These are phyloP conservation scores for Dentipellis sp. DNA, from an alignment of 768 basidiomycete species.

Conservation along the genomic window DNA sequence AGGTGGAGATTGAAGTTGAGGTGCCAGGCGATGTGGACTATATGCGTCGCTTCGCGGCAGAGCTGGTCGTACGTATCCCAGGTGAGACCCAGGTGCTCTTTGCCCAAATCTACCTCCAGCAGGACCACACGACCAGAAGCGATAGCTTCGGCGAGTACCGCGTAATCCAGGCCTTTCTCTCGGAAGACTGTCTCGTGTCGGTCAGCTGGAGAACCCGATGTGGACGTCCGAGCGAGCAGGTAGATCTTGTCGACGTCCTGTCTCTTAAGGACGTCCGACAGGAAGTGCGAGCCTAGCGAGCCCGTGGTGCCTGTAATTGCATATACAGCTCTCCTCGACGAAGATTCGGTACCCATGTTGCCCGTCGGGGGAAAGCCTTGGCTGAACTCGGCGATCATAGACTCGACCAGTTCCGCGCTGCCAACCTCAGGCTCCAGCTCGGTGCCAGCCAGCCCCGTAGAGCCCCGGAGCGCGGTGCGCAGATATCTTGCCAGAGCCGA, in stretches of 20 bases:
- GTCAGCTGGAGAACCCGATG: neutral
- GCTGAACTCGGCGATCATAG: too few relatives aligned
- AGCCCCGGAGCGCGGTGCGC: too few relatives aligned
- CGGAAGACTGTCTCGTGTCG: neutral
- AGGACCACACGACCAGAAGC: slow-evolving; percentile 11
- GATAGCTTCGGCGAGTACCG: neutral
- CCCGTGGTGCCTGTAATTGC: neutral
- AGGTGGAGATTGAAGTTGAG: slow-evolving; percentile 11
- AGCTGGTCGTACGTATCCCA: slow-evolving; percentile 4
- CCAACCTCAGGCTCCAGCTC: neutral
- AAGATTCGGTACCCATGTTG: too few relatives aligned
- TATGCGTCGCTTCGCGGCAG: slow-evolving; percentile 9
- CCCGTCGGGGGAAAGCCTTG: too few relatives aligned
- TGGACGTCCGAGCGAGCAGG: neutral
- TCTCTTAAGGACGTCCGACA: neutral
- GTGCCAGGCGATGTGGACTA: slow-evolving; percentile 14
- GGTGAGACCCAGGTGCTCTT: slow-evolving; percentile 4
- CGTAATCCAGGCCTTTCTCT: neutral
- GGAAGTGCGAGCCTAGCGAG: neutral
- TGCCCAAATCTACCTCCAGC: slow-evolving; percentile 14
- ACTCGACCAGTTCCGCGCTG: too few relatives aligned
- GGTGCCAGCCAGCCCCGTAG: neutral
- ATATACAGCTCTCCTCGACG: neutral
- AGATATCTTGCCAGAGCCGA: too few relatives aligned
- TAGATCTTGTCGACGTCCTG: neutral